Evolutionary conservation across 2,329 filamentous ascomycete genomes (phyloP), one percentile per base, ranked within the genome.

Genomic region (Colletotrichum sp.): DNA sequence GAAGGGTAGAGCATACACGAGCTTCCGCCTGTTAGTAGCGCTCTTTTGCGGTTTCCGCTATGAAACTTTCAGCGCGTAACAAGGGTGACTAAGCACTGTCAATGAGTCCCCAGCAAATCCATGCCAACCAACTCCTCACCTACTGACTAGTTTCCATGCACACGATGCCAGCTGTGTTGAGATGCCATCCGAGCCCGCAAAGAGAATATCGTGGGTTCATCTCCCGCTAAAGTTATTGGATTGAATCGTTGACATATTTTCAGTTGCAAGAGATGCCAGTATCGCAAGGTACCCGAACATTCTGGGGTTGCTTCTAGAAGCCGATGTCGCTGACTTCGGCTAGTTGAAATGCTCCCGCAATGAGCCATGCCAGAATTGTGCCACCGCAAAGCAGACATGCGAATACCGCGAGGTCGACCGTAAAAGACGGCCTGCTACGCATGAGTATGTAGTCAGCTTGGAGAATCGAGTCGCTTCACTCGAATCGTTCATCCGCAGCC

Each of bases 271-370:
- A 16, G 55, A 61, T 69, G 66, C 36, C 66, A 69, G 18, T 69
- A 69, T 1, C 34, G 66, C 3, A 69, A 69, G 55, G 66, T 48
- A 2, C 28, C 56, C 9, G 16, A 16, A 18, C 8, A 62, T 36
- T 8, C 34, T n/a, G 4, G n/a, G 32, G 2, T n/a, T 18, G 16
- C 16, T 13, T 32, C 18, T 16, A 61, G 8, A 4, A 4, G 34
- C 66, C 55, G 13, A 61, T 28, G 1, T 60, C 32, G 34, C 66
- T 60, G 24, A 61, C 34, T 55, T 34, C 62, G 2, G 10, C 7
- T 48, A 78, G 77, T 62, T 78, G 9, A 70, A 72, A 66, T 78
- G 76, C 52, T 77, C 76, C 16, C 72, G 75, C 8, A 78, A 52
- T 18, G 75, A 76, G 32, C 76, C 76, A 6, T 79, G 78, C 66